phyloP scores from a whole-genome alignment of 2,329 filamentous ascomycete genomes.

The Beauveria rudraprayagi region DNA sequence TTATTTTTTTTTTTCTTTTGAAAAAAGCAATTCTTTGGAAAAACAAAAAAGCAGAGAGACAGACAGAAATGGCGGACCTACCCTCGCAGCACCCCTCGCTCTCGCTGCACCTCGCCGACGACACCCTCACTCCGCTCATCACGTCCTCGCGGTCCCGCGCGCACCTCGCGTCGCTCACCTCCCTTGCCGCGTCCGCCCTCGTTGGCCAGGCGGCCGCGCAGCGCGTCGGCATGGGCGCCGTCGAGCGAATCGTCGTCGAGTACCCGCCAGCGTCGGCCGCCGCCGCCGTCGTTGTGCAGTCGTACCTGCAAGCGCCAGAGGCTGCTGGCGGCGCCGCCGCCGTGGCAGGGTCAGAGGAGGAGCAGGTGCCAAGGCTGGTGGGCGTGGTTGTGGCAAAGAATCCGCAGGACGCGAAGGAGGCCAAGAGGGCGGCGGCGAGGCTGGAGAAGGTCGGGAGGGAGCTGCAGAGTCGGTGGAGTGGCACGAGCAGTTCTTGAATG shows the following conservation, averaged over 20 bases:
- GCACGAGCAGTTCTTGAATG: conserved; percentile 14
- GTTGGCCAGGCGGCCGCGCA: conserved; percentile 43
- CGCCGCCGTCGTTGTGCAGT: conserved; percentile 33
- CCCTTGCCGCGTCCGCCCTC: conserved; percentile 45
- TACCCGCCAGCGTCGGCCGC: conserved; percentile 31
- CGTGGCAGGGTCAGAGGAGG: background rate
- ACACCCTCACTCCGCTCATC: conserved; percentile 48
- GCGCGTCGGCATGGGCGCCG: conserved; percentile 44
- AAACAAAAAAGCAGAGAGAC: background rate
- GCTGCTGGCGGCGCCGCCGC: background rate
- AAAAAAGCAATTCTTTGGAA: background rate
- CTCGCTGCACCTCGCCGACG: conserved; percentile 49
- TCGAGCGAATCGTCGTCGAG: conserved; percentile 52
- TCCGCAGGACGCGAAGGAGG: conserved; percentile 40
- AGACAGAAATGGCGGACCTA: conserved; percentile 25
- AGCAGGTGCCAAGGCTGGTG: conserved; percentile 39
- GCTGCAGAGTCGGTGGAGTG: conserved; percentile 45
- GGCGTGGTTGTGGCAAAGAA: conserved; percentile 45
- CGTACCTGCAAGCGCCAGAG: conserved; percentile 34
- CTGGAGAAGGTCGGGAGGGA: conserved; percentile 47
- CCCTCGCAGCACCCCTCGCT: conserved; percentile 43
- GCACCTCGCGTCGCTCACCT: conserved; percentile 42
- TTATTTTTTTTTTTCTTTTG: background rate
- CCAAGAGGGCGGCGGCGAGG: conserved; percentile 41
- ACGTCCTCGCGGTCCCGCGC: conserved; percentile 39